Evolutionary conservation across 1,284 basidiomycete genomes (phyloP), one percentile per base, ranked within the genome.

Genomic region (Pseudozyma sp.): DNA sequence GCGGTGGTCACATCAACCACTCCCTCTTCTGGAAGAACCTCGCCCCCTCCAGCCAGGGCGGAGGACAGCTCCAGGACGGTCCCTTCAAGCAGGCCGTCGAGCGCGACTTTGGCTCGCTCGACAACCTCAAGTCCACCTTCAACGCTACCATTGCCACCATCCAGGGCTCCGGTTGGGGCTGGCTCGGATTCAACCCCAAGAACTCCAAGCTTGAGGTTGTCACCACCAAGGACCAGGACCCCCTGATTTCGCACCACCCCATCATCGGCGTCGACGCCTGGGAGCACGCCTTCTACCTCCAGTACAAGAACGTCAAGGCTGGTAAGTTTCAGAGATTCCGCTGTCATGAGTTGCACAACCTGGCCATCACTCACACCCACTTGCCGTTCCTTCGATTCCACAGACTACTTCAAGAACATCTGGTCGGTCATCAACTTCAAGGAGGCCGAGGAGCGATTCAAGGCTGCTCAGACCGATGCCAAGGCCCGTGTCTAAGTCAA

Each of bases 141-240:
- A 97, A 95, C 86, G 85, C 93, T 31, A 89, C 89, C 75, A 95
- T 96, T n/a, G 92, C 92, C 47, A 94, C 89, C 57, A 92, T 99
- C 77, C 96, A 99, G 87, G 97, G 96, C 48, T 94, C 92, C 72
- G 97, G 96, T 19, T 99, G 96, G 97, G 95, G 94, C 53, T 98
- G 96, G 96, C 89, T 98, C 54, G 75, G 75, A 17, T 75, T 77
- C 66, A 79, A 75, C 56, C 67, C 79, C 69, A 61, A 75, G 50
- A 76, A 68, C 52, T 73, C 92, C 86, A 91, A 89, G 85, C 90
- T 98, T 46, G 94, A 96, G 67, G 75, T 78, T 14, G 64, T 91
- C 60, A 95, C 94, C 42, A 97, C 96, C 31, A 87, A 94, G 39
- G 97, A 99, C 88, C 97, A 99, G 87, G 97, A 99, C 85, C 97